Evolutionary conservation across 495 filamentous ascomycete genomes (phyloP).

Genomic region (Tuber melanosporum): DNA sequence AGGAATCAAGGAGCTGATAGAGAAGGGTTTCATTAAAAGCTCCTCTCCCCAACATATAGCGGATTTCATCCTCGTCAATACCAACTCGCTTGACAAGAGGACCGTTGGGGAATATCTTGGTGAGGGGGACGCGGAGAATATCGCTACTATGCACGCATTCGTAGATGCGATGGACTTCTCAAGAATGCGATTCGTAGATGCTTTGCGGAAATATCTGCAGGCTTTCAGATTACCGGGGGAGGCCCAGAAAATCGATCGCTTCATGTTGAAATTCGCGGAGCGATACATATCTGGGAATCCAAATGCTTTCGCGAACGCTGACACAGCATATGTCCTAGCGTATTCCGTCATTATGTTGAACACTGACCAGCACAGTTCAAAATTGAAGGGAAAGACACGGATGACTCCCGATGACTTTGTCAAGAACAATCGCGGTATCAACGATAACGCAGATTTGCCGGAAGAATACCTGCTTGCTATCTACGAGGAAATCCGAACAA

Average conservation of each 20-base stretch:
- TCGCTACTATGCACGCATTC: slow-evolving; percentile 97
- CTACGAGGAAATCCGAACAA: slow-evolving; percentile 80
- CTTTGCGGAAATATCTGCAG: slow-evolving; percentile 84
- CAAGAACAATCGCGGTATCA: slow-evolving; percentile 97
- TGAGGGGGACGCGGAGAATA: slow-evolving; percentile 83
- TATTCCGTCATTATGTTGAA: slow-evolving; percentile 98
- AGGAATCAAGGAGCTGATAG: slow-evolving; percentile 74
- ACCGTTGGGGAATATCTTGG: slow-evolving; percentile 92
- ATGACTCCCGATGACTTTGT: slow-evolving; percentile 98
- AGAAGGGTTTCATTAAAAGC: slow-evolving; percentile 77
- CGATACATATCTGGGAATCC: slow-evolving; percentile 91
- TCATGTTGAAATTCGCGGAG: slow-evolving; percentile 98
- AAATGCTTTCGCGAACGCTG: slow-evolving; percentile 94
- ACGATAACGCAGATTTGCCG: slow-evolving; percentile 88
- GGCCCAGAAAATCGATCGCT: slow-evolving; percentile 98
- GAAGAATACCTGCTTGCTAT: slow-evolving; percentile 85
- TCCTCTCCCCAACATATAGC: slow-evolving; percentile 76
- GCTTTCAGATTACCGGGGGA: slow-evolving; percentile 92
- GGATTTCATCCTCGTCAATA: slow-evolving; percentile 63
- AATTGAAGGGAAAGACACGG: slow-evolving; percentile 63
- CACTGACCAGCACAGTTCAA: slow-evolving; percentile 86
- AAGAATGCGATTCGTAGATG: slow-evolving; percentile 88
- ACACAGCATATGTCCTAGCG: slow-evolving; percentile 90
- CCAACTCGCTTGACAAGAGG: slow-evolving; percentile 76
- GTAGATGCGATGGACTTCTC: slow-evolving; percentile 92